Conservation (phyloP, 73 alveolate genomes). For the Uronychia binucleata region DNA sequence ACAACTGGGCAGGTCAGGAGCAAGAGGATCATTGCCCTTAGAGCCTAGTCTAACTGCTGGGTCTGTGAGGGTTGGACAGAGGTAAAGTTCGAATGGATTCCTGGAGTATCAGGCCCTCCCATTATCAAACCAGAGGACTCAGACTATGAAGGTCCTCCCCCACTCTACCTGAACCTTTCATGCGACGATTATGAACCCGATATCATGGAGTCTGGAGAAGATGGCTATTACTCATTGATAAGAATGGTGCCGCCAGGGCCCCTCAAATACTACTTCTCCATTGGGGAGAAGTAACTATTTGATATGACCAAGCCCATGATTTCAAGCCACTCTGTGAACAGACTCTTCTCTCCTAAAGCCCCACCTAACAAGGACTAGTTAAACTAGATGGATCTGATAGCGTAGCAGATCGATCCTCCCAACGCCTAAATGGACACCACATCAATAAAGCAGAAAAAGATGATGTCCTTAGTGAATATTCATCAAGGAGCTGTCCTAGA, state of each 20-base stretch:
- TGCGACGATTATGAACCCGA: constrained; percentile 74
- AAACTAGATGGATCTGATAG: too few species aligned
- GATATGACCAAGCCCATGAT: too few species aligned
- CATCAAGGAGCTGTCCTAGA: too few species aligned
- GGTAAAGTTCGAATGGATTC: constrained; percentile 17
- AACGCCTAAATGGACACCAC: too few species aligned
- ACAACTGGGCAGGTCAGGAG: constrained; percentile 10
- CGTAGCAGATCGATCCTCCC: too few species aligned
- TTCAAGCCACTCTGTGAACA: too few species aligned
- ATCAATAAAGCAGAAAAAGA: too few species aligned
- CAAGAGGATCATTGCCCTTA: constrained; percentile 25
- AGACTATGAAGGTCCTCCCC: constrained; percentile 40
- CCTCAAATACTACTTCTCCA: constrained; percentile 66
- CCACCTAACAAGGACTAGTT: too few species aligned
- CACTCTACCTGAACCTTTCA: constrained; percentile 66
- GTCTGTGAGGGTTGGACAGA: constrained; percentile 93
- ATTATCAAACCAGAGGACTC: constrained; percentile 25
- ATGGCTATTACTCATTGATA: constrained; percentile 50
- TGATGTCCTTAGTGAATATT: too few species aligned
- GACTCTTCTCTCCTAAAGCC: too few species aligned
- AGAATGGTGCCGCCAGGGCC: constrained; percentile 86
- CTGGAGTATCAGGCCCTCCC: constrained; percentile 17
- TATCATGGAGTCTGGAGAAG: constrained; percentile 48
- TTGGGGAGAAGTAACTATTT: constrained; percentile 13
- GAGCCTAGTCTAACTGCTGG: constrained; percentile 80